phyloP scores from a whole-genome alignment of 257 asterid species.

The Penstemon barbatus region DNA sequence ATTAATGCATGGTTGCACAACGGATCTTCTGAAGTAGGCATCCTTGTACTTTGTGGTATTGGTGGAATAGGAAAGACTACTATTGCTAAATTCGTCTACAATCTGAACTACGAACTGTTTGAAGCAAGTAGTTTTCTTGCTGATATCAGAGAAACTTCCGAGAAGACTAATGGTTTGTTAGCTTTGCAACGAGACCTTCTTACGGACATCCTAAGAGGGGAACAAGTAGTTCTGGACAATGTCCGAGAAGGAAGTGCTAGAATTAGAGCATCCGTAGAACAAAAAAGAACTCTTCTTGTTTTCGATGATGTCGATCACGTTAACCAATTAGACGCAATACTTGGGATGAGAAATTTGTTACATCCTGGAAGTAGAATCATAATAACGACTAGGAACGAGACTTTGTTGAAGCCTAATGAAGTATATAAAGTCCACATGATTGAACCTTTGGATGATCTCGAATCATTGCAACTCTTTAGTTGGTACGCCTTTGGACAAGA shows the following conservation, averaged over 20 bases:
- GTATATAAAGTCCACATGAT: not conserved
- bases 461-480: constrained; percentile 4
- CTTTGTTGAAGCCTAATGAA: not conserved
- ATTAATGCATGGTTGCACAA: constrained; percentile 8
- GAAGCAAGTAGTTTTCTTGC: constrained; percentile 27
- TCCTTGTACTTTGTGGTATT: constrained; percentile 28
- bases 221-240: constrained; percentile 11
- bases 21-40: constrained; percentile 17
- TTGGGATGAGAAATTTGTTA: constrained; percentile 12
- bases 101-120: not conserved
- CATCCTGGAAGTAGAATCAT: constrained; percentile 20
- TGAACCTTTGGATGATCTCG: not conserved
- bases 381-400: constrained; percentile 11
- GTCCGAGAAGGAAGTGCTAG: not conserved
- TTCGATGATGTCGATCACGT: constrained; percentile 5
- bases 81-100: constrained; percentile 21
- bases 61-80: constrained; percentile 35
- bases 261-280: constrained; percentile 2
- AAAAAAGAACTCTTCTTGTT: constrained; percentile 23
- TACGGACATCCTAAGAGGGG: not conserved
- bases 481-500: not conserved
- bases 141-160: constrained; percentile 24
- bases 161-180: not conserved
- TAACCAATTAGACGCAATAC: constrained; percentile 10
- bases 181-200: not conserved